These are phyloP conservation scores for Nemania serpens DNA, from an alignment of 2,329 filamentous ascomycete species.

Conservation along the genomic window DNA sequence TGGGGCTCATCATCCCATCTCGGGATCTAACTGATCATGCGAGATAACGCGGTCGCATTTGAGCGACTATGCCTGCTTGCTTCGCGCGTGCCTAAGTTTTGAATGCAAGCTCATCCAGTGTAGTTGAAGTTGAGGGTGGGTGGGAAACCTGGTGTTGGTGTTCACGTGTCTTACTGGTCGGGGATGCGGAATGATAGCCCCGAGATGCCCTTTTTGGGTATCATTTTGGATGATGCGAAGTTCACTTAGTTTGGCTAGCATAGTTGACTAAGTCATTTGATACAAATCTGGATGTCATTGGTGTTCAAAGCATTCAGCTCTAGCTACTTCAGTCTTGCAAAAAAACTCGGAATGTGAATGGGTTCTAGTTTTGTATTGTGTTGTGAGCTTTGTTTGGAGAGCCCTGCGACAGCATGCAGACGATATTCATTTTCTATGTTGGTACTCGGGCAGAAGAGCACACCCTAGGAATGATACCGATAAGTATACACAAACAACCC, in stretches of 20 bases:
- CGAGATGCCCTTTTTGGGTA: conserved; percentile 16
- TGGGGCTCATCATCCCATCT: background rate
- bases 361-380: too few relatives aligned
- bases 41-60: background rate
- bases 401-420: too few relatives aligned
- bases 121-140: too few relatives aligned
- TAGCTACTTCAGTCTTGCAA: too few relatives aligned
- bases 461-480: too few relatives aligned
- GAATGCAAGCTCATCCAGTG: background rate
- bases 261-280: background rate
- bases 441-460: too few relatives aligned
- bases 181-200: conserved; percentile 17
- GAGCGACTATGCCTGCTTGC: background rate
- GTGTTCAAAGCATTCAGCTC: background rate
- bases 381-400: too few relatives aligned
- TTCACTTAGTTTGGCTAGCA: background rate
- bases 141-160: background rate
- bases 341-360: too few relatives aligned
- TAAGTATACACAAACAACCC: too few relatives aligned
- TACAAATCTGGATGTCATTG: background rate
- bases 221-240: background rate
- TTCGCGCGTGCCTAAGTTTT: background rate
- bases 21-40: background rate
- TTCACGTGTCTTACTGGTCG: background rate
- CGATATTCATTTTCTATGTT: too few relatives aligned